phyloP scores from a whole-genome alignment of 2,329 filamentous ascomycete species.

The Monilinia vaccinii-corymbosi region DNA sequence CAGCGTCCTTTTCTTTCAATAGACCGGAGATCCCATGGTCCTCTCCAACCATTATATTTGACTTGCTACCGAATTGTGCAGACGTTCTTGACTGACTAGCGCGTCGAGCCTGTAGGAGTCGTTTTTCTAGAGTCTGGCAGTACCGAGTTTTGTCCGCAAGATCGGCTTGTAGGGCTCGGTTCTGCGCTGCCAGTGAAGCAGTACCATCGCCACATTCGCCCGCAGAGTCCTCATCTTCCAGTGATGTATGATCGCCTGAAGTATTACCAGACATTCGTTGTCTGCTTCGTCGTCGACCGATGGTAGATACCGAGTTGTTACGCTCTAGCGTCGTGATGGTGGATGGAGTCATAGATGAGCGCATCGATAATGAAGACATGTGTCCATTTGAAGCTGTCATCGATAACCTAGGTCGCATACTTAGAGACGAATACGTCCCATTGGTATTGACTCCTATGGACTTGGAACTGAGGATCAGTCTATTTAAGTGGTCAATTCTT shows the following conservation, averaged over 20 bases:
- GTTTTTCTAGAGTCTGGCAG: conserved; percentile 86
- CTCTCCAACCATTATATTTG: conserved; percentile 63
- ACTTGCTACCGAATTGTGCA: conserved; percentile 55
- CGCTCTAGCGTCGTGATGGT: conserved; percentile 44
- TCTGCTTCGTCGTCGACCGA: conserved; percentile 21
- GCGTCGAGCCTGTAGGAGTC: conserved; percentile 78
- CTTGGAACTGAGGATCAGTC: conserved; percentile 89
- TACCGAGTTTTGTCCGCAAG: conserved; percentile 95
- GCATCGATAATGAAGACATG: conserved; percentile 44
- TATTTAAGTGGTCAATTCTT: conserved; percentile 92
- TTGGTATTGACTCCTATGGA: conserved; percentile 85
- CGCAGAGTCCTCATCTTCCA: conserved; percentile 56
- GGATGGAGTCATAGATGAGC: conserved; percentile 64
- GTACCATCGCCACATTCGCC: conserved; percentile 82
- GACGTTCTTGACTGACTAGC: conserved; percentile 86
- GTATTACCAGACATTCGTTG: conserved; percentile 18
- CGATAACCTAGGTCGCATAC: conserved; percentile 55
- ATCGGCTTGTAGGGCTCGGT: conserved; percentile 87
- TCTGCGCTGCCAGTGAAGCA: conserved; percentile 75
- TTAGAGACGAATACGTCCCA: conserved; percentile 60
- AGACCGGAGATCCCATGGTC: conserved; percentile 65
- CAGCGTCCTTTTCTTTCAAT: conserved; percentile 80
- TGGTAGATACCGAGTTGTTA: conserved; percentile 43
- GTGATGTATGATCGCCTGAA: conserved; percentile 20
- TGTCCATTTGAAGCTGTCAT: conserved; percentile 31